Evolutionary conservation across 1,284 basidiomycete species (phyloP), one percentile per base, ranked within the genome.

Genomic region (Fistulinella cinereoalba): DNA sequence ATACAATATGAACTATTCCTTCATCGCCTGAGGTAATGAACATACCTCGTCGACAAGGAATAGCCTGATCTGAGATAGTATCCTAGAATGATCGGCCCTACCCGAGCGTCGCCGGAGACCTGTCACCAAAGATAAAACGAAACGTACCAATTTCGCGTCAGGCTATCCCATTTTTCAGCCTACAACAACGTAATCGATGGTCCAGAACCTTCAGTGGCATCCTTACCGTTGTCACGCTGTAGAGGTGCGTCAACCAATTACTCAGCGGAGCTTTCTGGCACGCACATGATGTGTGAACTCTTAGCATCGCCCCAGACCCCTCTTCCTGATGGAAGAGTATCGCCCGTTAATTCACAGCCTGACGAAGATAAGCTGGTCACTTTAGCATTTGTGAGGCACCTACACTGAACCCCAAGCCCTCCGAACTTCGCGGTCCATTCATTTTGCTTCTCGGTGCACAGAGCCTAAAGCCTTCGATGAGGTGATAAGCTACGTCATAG

Each of bases 111-210:
- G 4, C 9, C 29, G 29, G 29, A 31, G 54, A 25, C 19, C 47
- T 44, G 23, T 16, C 23, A 33, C 45, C 33, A 12, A 41, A 18
- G 37, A 40, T 3, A 29, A 42, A 37, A 38, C n/a, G 4, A 29
- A 18, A 53, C 65, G 80, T 81, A 83, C 87, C 88, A 89, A 59
- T 85, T 85, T 24, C 93, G 77, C 2, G 93, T 96, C 40, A 97
- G 69, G 34, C 89, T 88, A 56, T 97, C 94, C 88, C 91, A 94
- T 67, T 97, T 97, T 67, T 97, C 96, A 0, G 91, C 92, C 84
- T 95, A 52, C 32, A 28, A 46, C 27, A 16, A 51, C 3, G 43
- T 52, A 42, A 56, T 3, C n/a, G n/a, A 27, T 25, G 6, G 2
- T 52, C 27, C 16, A 36, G 43, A 37, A 29, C 37, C 49, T 31